Evolutionary conservation across 345 rosid genomes (phyloP).

Genomic region (Mallotus nudiflorus): DNA sequence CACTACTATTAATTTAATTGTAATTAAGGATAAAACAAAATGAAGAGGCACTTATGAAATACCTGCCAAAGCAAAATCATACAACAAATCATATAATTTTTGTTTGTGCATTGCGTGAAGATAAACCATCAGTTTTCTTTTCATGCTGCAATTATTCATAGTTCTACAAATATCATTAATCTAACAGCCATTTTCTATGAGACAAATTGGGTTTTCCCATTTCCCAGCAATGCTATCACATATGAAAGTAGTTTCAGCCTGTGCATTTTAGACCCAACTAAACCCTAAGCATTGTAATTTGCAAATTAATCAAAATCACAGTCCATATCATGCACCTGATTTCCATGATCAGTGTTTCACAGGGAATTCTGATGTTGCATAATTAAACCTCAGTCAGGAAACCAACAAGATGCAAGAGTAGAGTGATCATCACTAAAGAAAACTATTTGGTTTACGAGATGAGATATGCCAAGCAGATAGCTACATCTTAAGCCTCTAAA

Average conservation of each 20-base stretch:
- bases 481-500: conserved; percentile 1
- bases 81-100: not conserved
- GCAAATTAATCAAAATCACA: not conserved
- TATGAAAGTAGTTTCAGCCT: not conserved
- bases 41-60: not conserved
- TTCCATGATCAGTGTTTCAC: not conserved
- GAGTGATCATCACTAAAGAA: not conserved
- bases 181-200: not conserved
- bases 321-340: not conserved
- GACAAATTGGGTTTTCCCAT: not conserved
- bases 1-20: not conserved
- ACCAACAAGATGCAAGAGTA: not conserved
- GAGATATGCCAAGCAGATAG: not conserved
- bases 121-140: no score
- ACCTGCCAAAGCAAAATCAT: not conserved
- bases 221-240: not conserved
- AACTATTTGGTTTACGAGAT: not conserved
- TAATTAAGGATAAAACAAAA: not conserved
- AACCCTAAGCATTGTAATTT: not conserved
- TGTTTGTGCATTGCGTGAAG: no score
- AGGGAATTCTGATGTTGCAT: no score
- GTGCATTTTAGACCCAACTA: conserved; percentile 3
- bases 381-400: not conserved
- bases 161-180: not conserved
- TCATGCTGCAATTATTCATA: not conserved